Evolutionary conservation across 345 rosid genomes (phyloP), one percentile per base, ranked within the genome.

Genomic region (Gossypium raimondii): DNA sequence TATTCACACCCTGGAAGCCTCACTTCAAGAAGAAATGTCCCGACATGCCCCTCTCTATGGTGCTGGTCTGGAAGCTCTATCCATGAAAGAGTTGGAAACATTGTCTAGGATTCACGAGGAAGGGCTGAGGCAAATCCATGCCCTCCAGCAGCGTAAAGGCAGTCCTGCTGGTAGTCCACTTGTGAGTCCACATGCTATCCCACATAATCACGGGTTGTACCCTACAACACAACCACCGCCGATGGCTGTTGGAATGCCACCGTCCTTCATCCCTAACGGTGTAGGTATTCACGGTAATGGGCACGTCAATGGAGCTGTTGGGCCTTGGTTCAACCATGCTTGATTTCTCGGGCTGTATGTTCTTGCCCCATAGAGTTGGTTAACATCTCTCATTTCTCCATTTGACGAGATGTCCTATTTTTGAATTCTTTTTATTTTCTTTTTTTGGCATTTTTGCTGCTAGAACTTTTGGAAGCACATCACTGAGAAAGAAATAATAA

Each of bases 81-180:
- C 99, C 9, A 84, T 92, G 97, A 87, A 86, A 79, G 99, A 96
- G 87, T 81, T 96, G 71, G 97, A 90, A 57, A 93, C 99, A 2
- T 77, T 96, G 76, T 84, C 93, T 11, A 89, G 87, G 3, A 96
- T 96, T 79, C 98, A 96, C 9, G 99, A 93, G 78, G 97, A 96
- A 77, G 99, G 99, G 61, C 90, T 96, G 47, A 84, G 93, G 85
- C 93, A 86, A 85, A 90, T 96, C 79, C 95, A 87, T 34, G 83
- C 86, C 53, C 85, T 93, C 66, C 97, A 90, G 73, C 97, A 89
- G 73, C 89, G 85, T 64, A 90, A 88, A 61, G 98, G 93, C 67
- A 85, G 88, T 81, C 86, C 96, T 11, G 93, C 80, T 27, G 86
- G 89, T 78, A 89, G 91, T 80, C 90, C 97, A 50, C 91, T 85